phyloP scores from a whole-genome alignment of 257 asterid genomes.

The Solanum corneliomulleri region DNA sequence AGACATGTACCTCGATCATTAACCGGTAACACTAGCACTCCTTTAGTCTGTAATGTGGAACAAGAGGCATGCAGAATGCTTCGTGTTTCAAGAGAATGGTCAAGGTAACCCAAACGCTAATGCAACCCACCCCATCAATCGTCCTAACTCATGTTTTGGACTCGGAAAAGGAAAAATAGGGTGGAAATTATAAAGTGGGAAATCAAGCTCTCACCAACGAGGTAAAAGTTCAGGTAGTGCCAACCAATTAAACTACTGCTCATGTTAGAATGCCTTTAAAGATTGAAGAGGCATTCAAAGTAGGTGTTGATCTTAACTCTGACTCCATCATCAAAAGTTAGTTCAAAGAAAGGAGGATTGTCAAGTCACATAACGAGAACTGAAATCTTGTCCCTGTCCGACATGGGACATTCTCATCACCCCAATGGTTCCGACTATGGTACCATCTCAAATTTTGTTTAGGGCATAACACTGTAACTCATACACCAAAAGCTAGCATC shows the following conservation, averaged over 20 bases:
- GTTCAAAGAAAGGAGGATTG: neutral
- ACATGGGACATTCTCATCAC: neutral
- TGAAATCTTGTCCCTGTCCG: neutral
- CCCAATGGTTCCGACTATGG: neutral
- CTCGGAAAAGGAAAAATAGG: fast-evolving
- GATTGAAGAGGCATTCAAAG: neutral
- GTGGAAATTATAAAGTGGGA: neutral
- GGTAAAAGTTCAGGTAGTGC: fast-evolving
- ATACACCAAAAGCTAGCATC: neutral
- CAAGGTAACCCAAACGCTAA: neutral
- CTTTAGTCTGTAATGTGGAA: neutral
- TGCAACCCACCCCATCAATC: neutral
- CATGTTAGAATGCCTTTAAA: neutral
- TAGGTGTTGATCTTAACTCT: neutral
- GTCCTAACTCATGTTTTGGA: neutral
- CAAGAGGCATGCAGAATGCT: neutral
- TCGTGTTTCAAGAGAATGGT: neutral
- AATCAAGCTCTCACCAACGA: fast-evolving
- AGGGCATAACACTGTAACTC: fast-evolving
- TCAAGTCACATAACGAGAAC: neutral
- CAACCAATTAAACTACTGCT: neutral
- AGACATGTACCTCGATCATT: neutral
- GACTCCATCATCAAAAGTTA: neutral
- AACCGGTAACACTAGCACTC: neutral
- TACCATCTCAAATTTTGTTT: neutral